Conservation (phyloP, 1,284 basidiomycete species). For the Inonotus hispidus region DNA sequence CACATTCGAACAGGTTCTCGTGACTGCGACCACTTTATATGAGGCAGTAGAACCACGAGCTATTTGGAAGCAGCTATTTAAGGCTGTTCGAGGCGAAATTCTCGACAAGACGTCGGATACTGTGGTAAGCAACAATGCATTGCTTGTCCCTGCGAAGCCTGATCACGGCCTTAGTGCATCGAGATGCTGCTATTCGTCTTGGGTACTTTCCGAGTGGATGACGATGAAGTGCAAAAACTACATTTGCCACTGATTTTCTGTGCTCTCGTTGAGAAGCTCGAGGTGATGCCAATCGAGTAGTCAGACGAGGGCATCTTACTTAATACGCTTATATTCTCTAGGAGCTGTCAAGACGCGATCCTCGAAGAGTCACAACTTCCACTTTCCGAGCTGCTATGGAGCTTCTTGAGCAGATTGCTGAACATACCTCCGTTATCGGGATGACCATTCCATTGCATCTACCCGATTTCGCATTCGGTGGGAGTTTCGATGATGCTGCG, state of each 20-base stretch:
- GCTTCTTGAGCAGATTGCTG: slow-evolving; percentile 49
- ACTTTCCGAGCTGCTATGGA: slow-evolving; percentile 41
- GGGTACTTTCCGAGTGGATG: slow-evolving; percentile 63
- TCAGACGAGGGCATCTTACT: slow-evolving; percentile 2
- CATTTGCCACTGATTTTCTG: slow-evolving; percentile 78
- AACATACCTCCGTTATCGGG: slow-evolving; percentile 37
- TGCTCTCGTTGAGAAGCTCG: slow-evolving; percentile 55
- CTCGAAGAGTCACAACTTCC: slow-evolving; percentile 29
- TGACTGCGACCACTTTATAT: slow-evolving; percentile 87
- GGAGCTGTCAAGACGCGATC: slow-evolving; percentile 33
- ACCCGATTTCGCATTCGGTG: slow-evolving; percentile 16
- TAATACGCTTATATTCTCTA: slow-evolving; percentile 22
- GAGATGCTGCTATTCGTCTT: slow-evolving; percentile 66
- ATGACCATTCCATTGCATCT: slow-evolving; percentile 18
- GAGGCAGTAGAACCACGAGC: slow-evolving; percentile 89
- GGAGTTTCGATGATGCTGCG: slow-evolving; percentile 18
- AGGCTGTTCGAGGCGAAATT: slow-evolving; percentile 49
- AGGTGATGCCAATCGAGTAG: slow-evolving; percentile 35
- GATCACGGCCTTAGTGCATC: slow-evolving; percentile 41
- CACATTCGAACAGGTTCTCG: slow-evolving; percentile 51
- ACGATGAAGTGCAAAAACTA: slow-evolving; percentile 75
- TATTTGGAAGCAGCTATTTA: slow-evolving; percentile 77
- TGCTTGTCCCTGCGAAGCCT: neutral
- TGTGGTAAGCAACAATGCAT: slow-evolving; percentile 36
- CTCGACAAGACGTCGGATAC: slow-evolving; percentile 34